phyloP scores from a whole-genome alignment of 2,329 filamentous ascomycete species.

The Penicillium sp. region DNA sequence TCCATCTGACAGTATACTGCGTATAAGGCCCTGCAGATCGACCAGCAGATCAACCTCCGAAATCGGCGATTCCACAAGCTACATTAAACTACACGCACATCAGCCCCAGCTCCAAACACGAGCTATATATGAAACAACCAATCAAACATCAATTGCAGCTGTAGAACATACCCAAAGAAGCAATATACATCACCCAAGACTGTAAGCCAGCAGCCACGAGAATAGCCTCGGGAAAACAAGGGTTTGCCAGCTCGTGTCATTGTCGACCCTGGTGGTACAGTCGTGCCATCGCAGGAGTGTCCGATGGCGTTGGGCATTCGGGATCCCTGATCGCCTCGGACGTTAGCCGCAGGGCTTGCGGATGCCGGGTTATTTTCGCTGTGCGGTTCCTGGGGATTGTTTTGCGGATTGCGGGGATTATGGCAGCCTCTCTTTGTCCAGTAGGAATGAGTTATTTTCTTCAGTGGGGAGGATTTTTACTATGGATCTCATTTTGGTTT shows the following conservation, averaged over 20 bases:
- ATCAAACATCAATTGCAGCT: background rate
- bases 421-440: background rate
- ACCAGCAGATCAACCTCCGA: background rate
- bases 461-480: background rate
- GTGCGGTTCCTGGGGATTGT: constrained; percentile 1
- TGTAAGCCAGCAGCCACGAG: constrained; percentile 15
- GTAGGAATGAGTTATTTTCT: background rate
- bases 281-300: background rate
- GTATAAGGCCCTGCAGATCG: background rate
- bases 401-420: constrained; percentile 7
- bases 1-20: background rate
- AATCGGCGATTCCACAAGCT: background rate
- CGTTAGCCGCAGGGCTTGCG: constrained; percentile 6
- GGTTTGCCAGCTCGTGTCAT: constrained; percentile 11
- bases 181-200: constrained; percentile 1
- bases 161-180: background rate
- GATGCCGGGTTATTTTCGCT: constrained; percentile 22
- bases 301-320: constrained; percentile 11
- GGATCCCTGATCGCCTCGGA: constrained; percentile 14
- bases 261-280: constrained; percentile 4
- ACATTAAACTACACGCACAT: background rate
- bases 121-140: background rate
- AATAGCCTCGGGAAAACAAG: constrained; percentile 30
- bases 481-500: background rate
- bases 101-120: background rate